Percentiles rank a stretch among this genome's conserved stretches.
Conservation (phyloP, 305 asterid species). For the Fraxinus sp. region DNA sequence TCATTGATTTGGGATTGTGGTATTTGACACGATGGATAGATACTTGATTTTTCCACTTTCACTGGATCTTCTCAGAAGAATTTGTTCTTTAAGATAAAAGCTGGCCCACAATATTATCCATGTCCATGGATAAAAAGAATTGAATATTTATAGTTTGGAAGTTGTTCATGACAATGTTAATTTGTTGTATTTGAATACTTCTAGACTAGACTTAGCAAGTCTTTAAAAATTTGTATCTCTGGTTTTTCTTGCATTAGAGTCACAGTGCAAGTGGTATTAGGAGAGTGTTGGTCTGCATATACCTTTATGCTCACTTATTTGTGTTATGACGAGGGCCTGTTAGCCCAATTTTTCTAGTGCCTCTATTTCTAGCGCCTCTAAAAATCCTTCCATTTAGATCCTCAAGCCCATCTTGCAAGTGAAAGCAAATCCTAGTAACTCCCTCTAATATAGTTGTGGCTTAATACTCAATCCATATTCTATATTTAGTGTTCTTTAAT, state of each 20-base stretch:
- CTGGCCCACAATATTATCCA: neutral
- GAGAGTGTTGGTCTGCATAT: neutral
- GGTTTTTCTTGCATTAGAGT: neutral
- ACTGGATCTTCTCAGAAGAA: neutral
- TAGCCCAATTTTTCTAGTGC: neutral
- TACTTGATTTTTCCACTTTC: neutral
- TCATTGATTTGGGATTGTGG: neutral
- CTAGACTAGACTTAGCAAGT: neutral
- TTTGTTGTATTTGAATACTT: neutral
- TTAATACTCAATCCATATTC: neutral
- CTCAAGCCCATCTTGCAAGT: neutral
- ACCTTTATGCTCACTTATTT: neutral
- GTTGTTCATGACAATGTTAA: neutral
- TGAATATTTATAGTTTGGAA: neutral
- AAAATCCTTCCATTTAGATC: neutral
- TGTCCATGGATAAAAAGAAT: neutral
- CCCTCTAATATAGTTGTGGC: neutral
- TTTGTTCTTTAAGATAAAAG: neutral
- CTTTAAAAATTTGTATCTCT: neutral
- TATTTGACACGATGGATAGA: neutral
- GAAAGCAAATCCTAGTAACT: neutral
- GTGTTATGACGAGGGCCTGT: neutral
- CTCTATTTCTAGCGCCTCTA: no score
- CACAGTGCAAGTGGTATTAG: neutral
- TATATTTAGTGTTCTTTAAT: neutral